Evolutionary conservation across 352 stramenopile genomes (phyloP).

Genomic region (Pythium periplocum): DNA sequence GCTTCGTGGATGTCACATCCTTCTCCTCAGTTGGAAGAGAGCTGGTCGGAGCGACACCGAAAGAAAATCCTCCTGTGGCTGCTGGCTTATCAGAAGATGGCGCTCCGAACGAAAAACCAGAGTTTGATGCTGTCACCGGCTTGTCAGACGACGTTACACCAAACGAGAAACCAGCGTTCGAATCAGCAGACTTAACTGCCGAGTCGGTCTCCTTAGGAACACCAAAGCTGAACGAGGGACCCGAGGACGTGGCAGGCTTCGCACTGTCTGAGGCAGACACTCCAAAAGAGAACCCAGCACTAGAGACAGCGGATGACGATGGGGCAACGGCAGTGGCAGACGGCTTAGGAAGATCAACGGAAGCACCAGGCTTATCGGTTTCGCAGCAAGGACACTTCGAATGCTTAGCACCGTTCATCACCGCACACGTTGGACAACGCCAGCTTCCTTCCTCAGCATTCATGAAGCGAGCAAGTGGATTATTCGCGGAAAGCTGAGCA

Average conservation of each 20-base stretch:
- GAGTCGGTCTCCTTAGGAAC: background rate
- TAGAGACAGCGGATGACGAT: background rate
- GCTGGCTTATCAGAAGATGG: background rate
- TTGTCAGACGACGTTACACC: slow-evolving; percentile 6
- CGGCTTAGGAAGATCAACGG: background rate
- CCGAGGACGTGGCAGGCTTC: too few species aligned
- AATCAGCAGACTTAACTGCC: background rate
- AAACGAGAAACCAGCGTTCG: slow-evolving; percentile 25
- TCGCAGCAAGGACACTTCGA: slow-evolving; percentile 82
- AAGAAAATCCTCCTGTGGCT: too few species aligned
- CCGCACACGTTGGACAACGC: slow-evolving; percentile 71
- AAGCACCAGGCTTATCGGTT: slow-evolving; percentile 6
- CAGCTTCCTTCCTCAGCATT: slow-evolving; percentile 42
- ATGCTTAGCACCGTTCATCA: slow-evolving; percentile 50
- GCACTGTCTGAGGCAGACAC: background rate
- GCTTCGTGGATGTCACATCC: too few species aligned
- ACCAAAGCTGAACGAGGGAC: slow-evolving; percentile 4
- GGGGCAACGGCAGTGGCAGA: too few species aligned
- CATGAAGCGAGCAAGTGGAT: slow-evolving; percentile 23
- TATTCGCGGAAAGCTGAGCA: background rate
- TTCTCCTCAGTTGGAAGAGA: too few species aligned
- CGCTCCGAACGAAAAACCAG: slow-evolving; percentile 17
- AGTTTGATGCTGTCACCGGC: slow-evolving; percentile 1
- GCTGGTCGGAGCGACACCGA: too few species aligned
- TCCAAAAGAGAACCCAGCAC: slow-evolving; percentile 7